A percentile compares a stretch with the other conserved stretches of the same genome.
Conservation (phyloP, 768 basidiomycete species). For the Lenzites betulinus region DNA sequence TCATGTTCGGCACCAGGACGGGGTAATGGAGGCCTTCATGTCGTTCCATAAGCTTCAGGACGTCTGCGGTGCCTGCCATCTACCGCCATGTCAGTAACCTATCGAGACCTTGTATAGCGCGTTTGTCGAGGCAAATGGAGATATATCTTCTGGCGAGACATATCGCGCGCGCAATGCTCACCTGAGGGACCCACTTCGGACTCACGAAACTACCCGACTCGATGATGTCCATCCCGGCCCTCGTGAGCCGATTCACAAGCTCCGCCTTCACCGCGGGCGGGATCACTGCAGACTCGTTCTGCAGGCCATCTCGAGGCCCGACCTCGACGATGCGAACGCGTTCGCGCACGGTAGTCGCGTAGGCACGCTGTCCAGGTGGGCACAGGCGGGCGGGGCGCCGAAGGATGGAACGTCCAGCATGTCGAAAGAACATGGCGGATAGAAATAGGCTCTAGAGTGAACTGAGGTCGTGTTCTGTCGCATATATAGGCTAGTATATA, state of each 20-base stretch:
- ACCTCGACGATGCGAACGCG: constrained; percentile 75
- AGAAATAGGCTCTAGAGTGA: not conserved
- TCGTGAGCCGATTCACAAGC: constrained; percentile 72
- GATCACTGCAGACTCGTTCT: constrained; percentile 81
- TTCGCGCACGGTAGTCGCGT: constrained; percentile 9
- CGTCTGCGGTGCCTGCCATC: constrained; percentile 87
- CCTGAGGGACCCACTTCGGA: constrained; percentile 94
- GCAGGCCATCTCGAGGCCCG: constrained; percentile 87
- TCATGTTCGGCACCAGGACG: constrained; percentile 80
- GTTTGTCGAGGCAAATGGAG: no score
- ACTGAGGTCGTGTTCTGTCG: no score
- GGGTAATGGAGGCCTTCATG: constrained; percentile 64
- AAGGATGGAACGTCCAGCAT: not conserved
- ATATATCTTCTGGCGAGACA: no score
- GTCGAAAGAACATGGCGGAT: constrained; percentile 2
- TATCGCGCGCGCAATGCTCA: no score
- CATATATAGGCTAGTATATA: not conserved
- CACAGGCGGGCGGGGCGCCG: not conserved
- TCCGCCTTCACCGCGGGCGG: constrained; percentile 75
- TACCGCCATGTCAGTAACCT: constrained; percentile 33
- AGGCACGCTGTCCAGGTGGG: constrained; percentile 2
- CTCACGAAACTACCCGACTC: constrained; percentile 92
- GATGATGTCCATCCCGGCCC: constrained; percentile 67
- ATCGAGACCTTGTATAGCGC: no score
- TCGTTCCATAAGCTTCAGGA: constrained; percentile 60